phyloP scores from a whole-genome alignment of 805 yeast species.

The Saccharomycopsis sp. region DNA sequence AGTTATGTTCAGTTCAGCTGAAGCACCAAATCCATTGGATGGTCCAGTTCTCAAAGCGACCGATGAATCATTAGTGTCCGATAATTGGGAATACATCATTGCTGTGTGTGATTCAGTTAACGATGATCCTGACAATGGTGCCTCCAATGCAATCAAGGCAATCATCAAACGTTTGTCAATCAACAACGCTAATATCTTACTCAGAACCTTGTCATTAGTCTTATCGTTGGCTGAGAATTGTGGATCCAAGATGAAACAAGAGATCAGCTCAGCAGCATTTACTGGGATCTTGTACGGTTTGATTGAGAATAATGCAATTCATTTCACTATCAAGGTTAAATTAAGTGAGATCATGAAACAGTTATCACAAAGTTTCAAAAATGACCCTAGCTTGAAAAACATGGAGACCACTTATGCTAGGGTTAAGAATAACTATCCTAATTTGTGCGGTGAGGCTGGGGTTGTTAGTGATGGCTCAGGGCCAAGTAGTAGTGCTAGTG shows the following conservation, averaged over 20 bases:
- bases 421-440: conserved; percentile 38
- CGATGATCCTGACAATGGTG: conserved; percentile 52
- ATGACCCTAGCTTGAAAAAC: conserved; percentile 70
- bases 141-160: conserved; percentile 38
- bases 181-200: conserved; percentile 57
- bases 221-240: conserved; percentile 69
- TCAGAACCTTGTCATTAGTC: conserved; percentile 49
- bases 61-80: conserved; percentile 51
- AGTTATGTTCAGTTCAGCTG: conserved; percentile 10
- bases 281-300: conserved; percentile 41
- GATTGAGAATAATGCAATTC: conserved; percentile 49
- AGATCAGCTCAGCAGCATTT: conserved; percentile 52
- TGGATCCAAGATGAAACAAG: conserved; percentile 60
- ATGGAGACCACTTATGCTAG: conserved; percentile 55
- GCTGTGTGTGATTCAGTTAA: conserved; percentile 62
- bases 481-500: neutral
- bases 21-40: conserved; percentile 10
- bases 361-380: conserved; percentile 53
- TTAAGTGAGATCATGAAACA: conserved; percentile 26
- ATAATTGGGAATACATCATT: conserved; percentile 60
- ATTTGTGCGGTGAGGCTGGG: conserved; percentile 26
- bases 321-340: conserved; percentile 57
- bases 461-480: conserved; percentile 1
- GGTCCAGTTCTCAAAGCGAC: conserved; percentile 43
- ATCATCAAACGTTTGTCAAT: conserved; percentile 42